Conservation (phyloP, 2,329 filamentous ascomycete genomes). For the Moelleriella libera region DNA sequence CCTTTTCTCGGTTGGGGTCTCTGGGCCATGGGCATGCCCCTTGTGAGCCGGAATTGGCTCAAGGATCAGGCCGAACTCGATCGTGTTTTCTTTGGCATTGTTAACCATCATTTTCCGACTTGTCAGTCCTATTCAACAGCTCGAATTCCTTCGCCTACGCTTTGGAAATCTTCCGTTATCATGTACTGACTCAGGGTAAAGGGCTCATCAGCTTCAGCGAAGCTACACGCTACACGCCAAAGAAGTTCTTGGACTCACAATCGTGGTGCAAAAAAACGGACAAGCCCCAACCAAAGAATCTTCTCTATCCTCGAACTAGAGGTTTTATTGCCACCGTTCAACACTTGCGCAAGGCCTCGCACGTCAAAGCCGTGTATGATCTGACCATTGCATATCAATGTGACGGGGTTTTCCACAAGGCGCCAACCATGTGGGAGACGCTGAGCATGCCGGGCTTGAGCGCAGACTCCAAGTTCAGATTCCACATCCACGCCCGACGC, state of each 20-base stretch:
- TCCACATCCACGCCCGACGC: conserved; percentile 34
- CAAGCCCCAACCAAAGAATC: conserved; percentile 37
- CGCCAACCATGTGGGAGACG: conserved; percentile 39
- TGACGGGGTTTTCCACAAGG: conserved; percentile 25
- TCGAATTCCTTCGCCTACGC: not conserved
- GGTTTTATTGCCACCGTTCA: conserved; percentile 47
- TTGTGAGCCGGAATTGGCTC: conserved; percentile 46
- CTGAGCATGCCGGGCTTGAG: conserved; percentile 26
- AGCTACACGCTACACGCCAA: conserved; percentile 41
- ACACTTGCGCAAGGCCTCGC: conserved; percentile 33
- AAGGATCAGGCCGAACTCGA: conserved; percentile 41
- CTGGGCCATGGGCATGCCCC: conserved; percentile 51
- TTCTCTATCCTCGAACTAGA: conserved; percentile 45
- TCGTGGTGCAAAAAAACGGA: conserved; percentile 36
- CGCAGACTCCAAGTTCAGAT: conserved; percentile 23
- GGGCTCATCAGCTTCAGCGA: conserved; percentile 53
- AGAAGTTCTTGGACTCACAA: conserved; percentile 36
- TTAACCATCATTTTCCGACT: conserved; percentile 36
- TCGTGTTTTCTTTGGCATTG: conserved; percentile 40
- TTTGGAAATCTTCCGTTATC: too few relatives aligned
- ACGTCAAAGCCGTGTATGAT: conserved; percentile 41
- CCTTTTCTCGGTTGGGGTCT: conserved; percentile 50
- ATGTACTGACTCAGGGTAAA: conserved; percentile 11
- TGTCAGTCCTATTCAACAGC: conserved; percentile 27
- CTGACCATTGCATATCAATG: conserved; percentile 39